A percentile compares a stretch with the other conserved stretches of the same genome.
phyloP scores from a whole-genome alignment of 306 rosid species.

The Quercus alba region DNA sequence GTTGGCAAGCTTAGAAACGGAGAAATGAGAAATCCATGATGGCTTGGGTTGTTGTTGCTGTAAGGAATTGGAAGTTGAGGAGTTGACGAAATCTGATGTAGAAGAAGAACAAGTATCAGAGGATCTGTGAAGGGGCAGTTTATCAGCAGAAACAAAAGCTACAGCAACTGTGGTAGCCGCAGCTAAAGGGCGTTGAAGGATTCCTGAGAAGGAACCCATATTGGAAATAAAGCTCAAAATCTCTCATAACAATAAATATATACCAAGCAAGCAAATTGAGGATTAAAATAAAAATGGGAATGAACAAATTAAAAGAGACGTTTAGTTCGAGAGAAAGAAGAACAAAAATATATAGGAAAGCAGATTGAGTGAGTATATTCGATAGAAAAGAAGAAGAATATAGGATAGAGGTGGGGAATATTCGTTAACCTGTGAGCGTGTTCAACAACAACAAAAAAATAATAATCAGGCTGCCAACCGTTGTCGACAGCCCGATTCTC shows the following conservation, averaged over 20 bases:
- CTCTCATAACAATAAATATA: conserved; percentile 22
- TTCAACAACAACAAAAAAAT: too few species aligned
- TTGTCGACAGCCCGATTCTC: too few species aligned
- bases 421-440: background rate
- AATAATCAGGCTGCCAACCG: too few species aligned
- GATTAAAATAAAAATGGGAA: background rate
- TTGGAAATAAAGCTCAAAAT: conserved; percentile 22
- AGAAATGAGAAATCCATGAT: conserved; percentile 50
- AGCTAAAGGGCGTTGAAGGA: conserved; percentile 76
- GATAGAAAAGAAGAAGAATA: background rate
- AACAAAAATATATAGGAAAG: too few species aligned
- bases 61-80: conserved; percentile 18
- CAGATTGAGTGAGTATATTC: background rate
- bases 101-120: conserved; percentile 27
- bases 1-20: conserved; percentile 59
- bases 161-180: conserved; percentile 83
- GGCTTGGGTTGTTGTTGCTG: conserved; percentile 24
- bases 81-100: conserved; percentile 28
- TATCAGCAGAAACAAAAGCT: conserved; percentile 67
- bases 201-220: conserved; percentile 79
- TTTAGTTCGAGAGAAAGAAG: too few species aligned
- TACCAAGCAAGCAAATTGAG: background rate
- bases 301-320: too few species aligned
- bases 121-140: conserved; percentile 43
- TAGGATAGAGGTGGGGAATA: background rate